Conservation (phyloP, 2,329 filamentous ascomycete species). For the Ophiostoma quercus region DNA sequence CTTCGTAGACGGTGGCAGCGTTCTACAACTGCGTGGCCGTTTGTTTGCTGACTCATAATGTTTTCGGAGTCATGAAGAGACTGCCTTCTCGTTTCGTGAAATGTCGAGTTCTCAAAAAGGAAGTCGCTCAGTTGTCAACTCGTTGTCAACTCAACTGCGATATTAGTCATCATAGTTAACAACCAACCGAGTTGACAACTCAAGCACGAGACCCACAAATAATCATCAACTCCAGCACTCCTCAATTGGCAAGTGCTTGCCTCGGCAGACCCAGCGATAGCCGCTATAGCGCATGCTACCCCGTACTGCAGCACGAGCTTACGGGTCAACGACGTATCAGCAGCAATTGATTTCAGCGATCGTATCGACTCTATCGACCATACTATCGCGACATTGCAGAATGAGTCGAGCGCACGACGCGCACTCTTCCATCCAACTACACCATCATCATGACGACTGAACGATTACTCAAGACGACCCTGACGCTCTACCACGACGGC, state of each 20-base stretch:
- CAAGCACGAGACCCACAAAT: neutral
- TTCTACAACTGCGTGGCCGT: no score
- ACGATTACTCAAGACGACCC: constrained; percentile 59
- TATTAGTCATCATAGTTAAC: neutral
- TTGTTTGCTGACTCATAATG: no score
- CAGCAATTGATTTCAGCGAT: neutral
- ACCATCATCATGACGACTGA: constrained; percentile 56
- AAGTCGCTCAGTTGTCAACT: neutral
- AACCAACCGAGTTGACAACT: neutral
- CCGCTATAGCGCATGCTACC: constrained; percentile 4
- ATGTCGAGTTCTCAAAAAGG: neutral
- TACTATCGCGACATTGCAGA: neutral
- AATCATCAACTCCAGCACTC: neutral
- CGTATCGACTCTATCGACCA: neutral
- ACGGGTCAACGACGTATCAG: neutral
- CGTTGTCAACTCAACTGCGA: neutral
- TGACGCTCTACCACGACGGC: constrained; percentile 54
- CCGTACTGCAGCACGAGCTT: neutral
- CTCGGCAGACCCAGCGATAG: constrained; percentile 11
- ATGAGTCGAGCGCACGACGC: constrained; percentile 6
- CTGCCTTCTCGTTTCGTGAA: neutral
- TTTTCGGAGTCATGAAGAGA: neutral
- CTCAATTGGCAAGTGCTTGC: neutral
- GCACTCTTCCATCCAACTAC: constrained; percentile 22
- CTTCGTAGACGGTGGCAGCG: no score